Conservation (phyloP, 176 grass and related monocot genomes). For the Typha latifolia region DNA sequence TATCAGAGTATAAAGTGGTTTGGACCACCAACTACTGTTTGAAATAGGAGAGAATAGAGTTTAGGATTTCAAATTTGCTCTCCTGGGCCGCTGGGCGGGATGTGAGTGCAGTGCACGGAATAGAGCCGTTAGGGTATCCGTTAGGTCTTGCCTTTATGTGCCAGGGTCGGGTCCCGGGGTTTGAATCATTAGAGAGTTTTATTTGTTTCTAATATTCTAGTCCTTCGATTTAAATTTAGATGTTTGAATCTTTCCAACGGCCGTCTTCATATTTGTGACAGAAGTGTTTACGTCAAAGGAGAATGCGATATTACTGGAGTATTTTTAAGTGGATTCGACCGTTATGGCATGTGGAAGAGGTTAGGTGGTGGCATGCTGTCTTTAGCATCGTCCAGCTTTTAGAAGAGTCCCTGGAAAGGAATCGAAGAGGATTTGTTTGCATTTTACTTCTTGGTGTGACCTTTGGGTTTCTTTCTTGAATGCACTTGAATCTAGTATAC, state of each 20-base stretch:
- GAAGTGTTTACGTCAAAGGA: neutral
- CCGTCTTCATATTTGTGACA: neutral
- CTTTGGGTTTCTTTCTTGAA: too few relatives aligned
- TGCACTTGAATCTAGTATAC: too few relatives aligned
- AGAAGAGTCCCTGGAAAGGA: too few relatives aligned
- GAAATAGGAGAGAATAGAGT: slow-evolving; percentile 14
- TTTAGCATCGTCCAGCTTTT: too few relatives aligned
- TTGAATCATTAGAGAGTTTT: neutral
- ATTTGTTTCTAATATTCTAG: slow-evolving; percentile 5
- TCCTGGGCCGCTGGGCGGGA: neutral
- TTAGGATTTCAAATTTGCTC: slow-evolving; percentile 45
- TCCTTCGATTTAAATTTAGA: slow-evolving; percentile 21
- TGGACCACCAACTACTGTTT: slow-evolving; percentile 20
- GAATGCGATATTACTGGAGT: too few relatives aligned
- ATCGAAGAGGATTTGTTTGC: too few relatives aligned
- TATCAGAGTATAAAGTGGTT: neutral
- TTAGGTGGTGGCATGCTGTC: too few relatives aligned
- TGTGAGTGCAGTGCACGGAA: slow-evolving; percentile 1
- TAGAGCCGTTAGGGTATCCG: slow-evolving; percentile 44
- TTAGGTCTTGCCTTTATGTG: slow-evolving; percentile 4
- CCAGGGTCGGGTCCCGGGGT: neutral
- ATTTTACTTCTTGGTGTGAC: too few relatives aligned
- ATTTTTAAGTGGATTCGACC: too few relatives aligned
- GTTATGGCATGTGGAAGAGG: too few relatives aligned
- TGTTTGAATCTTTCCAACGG: slow-evolving; percentile 21